Evolutionary conservation across 1,139 yeast genomes (phyloP), one percentile per base, ranked within the genome.

Genomic region (Debaryomyces nepalensis): DNA sequence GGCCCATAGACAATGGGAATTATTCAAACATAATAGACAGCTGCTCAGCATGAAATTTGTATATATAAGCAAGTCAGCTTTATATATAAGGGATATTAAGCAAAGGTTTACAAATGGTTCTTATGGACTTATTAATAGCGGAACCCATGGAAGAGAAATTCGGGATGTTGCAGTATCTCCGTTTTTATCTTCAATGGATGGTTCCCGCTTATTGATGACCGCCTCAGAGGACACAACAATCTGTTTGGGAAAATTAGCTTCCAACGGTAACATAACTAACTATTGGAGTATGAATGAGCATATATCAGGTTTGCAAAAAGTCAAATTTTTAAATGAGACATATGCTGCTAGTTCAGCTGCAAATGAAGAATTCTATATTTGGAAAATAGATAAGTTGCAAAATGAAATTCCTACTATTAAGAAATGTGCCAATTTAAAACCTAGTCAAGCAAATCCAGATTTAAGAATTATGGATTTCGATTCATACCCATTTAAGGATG

Each of bases 201-300:
- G 66, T 45, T 52, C 64, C 3, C 63, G 63, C 31, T 51, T 78
- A 15, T 66, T 85, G 8, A 76, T 87, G 19, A 82, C 95, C 2
- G 98, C 91, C 1, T 84, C 97, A 0, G 99, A 93, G 61, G 99
- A 93, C 57, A 86, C 97, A 0, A 79, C 89, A 1, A 68, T 93
- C 4, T 75, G 82, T 46, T 52, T 91, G 16, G 78, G 84, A 1
- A 67, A 69, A 18, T 45, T 88, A 2, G 52, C 60, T 27, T 37
- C 51, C 0, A 49, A 55, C 23, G 87, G 88, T 1, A 51, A 52
- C 0, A 50, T 83, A 3, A 54, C 57, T 4, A 74, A 73, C 24
- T 66, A 65, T 35, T 82, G 93, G 84, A 76, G 85, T 2, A 73
- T 84, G 59, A 79, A 91, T 57, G 79, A 81, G 45, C 99, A 93